Base-by-base conservation (phyloP, 2,329 filamentous ascomycete species). In the Paecilomyces sp. region DNA sequence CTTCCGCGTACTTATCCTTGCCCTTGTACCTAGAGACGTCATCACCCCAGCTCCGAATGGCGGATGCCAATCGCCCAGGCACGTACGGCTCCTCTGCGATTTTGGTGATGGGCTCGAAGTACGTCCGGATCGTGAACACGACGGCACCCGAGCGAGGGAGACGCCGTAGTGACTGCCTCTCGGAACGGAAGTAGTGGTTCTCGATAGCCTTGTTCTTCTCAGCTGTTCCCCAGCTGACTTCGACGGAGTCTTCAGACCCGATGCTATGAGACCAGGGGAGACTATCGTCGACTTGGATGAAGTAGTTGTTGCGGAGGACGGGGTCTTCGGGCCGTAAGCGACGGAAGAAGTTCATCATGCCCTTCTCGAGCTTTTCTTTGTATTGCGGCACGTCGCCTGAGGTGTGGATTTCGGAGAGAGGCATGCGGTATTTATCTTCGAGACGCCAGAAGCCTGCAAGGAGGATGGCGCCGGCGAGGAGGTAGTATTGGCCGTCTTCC, bases 371-470 rank as follows among this genome's bases (percentile, higher is more conserved):
- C 69, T 90, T 91, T 65, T 85, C 79, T 61, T 82, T 82, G 77
- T 82, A 92, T 54, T 87, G 85, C 0, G 90, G 89, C 0, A 96
- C 91, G 63, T 89, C 81, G 54, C 88, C 91, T 0, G 83, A 86
- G 0, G 87, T 91, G 74, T 95, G 91, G 66, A 96, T 92, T 59
- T 92, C 86, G 0, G 85, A 86, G 6, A 95, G 77, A 1, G 83
- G 80, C 90, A 94, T 92, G 25, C 88, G 88, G 68, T 88, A 85
- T 74, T 96, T 95, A 70, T 95, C 90, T 59, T 85, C 80, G 0
- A 95, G 79, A 2, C 89, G 83, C 91, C 91, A 95, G 79, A 95
- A 95, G 0, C 91, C 91, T 0, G 91, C 83, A 0, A 95, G 81
- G 2, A 94, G 79, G 60, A 94, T 86, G 0, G 88, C 82, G 0